These are phyloP conservation scores for Cocos nucifera DNA, from an alignment of 176 grass and related monocot species.

Conservation along the genomic window DNA sequence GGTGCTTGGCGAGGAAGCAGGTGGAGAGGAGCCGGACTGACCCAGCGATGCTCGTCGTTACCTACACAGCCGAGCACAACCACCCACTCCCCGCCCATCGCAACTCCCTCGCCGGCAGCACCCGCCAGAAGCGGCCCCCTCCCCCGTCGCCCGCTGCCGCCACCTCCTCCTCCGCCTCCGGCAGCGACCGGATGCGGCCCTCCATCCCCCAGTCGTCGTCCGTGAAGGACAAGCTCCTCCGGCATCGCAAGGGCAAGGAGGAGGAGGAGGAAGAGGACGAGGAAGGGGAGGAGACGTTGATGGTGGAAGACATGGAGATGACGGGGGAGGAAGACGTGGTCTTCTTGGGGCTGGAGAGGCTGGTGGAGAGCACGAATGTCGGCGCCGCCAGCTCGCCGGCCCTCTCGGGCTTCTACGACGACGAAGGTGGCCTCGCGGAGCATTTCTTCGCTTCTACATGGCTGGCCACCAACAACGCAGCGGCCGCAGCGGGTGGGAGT, in stretches of 20 bases:
- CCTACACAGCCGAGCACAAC: constrained; percentile 87
- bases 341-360: constrained; percentile 1
- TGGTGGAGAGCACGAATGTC: background rate
- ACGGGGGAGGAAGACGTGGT: too few relatives aligned
- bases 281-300: too few relatives aligned
- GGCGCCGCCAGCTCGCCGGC: background rate
- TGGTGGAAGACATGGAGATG: too few relatives aligned
- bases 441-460: background rate
- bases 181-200: too few relatives aligned
- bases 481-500: background rate
- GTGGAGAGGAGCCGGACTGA: constrained; percentile 78
- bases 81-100: constrained; percentile 77
- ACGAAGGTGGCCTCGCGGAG: background rate
- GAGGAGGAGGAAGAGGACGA: too few relatives aligned
- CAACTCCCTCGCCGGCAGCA: constrained; percentile 82
- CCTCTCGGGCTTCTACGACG: background rate
- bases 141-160: constrained; percentile 8
- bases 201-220: too few relatives aligned
- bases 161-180: background rate
- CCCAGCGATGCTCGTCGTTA: constrained; percentile 65
- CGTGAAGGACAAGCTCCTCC: too few relatives aligned
- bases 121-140: constrained; percentile 44
- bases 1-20: constrained; percentile 82
- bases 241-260: too few relatives aligned
- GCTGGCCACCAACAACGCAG: background rate